phyloP scores from a whole-genome alignment of 2,329 filamentous ascomycete genomes.

The Verticillium nubilum region DNA sequence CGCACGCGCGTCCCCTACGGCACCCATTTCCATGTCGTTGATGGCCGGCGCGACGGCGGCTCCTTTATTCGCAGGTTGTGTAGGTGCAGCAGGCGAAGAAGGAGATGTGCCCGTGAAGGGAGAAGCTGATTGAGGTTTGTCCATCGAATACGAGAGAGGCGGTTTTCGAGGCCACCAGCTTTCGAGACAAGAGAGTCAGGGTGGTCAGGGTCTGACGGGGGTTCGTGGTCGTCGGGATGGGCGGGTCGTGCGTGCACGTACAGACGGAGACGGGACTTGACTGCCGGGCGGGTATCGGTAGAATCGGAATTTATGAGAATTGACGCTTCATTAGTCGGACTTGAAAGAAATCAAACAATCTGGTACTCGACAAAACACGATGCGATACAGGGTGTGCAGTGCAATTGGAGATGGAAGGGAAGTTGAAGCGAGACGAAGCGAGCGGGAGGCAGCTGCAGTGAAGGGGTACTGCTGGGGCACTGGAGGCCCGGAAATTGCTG shows the following conservation, averaged over 20 bases:
- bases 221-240: not conserved
- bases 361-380: not conserved
- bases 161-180: not conserved
- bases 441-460: not conserved
- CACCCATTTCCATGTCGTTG: slow-evolving; percentile 52
- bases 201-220: not conserved
- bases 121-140: slow-evolving; percentile 26
- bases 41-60: slow-evolving; percentile 48
- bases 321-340: not conserved
- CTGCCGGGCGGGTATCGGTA: not conserved
- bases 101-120: not conserved
- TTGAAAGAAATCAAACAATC: not conserved
- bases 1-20: slow-evolving; percentile 32
- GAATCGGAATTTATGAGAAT: not conserved
- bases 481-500: not conserved
- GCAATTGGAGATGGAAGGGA: not conserved
- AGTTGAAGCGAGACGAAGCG: not conserved
- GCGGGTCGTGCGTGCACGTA: not conserved
- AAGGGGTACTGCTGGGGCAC: not conserved
- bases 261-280: not conserved
- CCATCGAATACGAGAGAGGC: slow-evolving; percentile 26
- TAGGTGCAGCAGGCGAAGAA: slow-evolving; percentile 31
- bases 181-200: no score
- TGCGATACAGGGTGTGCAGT: not conserved
- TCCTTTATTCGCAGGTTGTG: slow-evolving; percentile 51